Conservation (phyloP, 495 filamentous ascomycete species). For the Talaromyces borbonicus region DNA sequence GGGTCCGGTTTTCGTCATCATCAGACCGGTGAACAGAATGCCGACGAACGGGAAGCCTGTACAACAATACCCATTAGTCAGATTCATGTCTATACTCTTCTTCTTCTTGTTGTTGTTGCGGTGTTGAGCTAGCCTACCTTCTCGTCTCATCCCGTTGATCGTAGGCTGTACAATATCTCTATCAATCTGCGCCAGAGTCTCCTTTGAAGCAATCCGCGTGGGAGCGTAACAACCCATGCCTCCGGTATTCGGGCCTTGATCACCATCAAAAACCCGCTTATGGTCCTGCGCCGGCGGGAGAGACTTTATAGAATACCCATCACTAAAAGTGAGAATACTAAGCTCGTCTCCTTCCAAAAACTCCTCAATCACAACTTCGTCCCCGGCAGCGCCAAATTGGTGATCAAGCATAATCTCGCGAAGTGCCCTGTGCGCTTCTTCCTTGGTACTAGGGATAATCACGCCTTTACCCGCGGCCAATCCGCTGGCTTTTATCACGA, state of each 20-base stretch:
- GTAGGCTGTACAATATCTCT: constrained; percentile 80
- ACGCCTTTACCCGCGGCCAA: constrained; percentile 89
- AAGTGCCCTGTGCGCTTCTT: constrained; percentile 73
- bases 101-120: neutral
- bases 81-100: neutral
- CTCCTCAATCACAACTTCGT: constrained; percentile 95
- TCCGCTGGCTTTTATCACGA: constrained; percentile 85
- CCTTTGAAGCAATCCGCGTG: constrained; percentile 68
- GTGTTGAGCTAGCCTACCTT: constrained; percentile 30
- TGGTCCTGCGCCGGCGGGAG: constrained; percentile 95
- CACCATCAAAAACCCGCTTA: constrained; percentile 87
- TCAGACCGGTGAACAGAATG: constrained; percentile 87
- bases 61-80: neutral
- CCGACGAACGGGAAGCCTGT: constrained; percentile 65
- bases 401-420: constrained; percentile 83
- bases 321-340: constrained; percentile 81
- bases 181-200: constrained; percentile 67
- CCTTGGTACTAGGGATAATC: constrained; percentile 67
- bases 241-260: constrained; percentile 88
- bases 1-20: constrained; percentile 83
- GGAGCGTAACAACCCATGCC: constrained; percentile 98
- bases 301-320: constrained; percentile 74
- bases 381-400: constrained; percentile 77
- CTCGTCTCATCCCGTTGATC: constrained; percentile 75
- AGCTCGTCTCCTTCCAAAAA: constrained; percentile 87